Conservation (phyloP, 2,329 filamentous ascomycete genomes). For the Penicillium corylophilum region DNA sequence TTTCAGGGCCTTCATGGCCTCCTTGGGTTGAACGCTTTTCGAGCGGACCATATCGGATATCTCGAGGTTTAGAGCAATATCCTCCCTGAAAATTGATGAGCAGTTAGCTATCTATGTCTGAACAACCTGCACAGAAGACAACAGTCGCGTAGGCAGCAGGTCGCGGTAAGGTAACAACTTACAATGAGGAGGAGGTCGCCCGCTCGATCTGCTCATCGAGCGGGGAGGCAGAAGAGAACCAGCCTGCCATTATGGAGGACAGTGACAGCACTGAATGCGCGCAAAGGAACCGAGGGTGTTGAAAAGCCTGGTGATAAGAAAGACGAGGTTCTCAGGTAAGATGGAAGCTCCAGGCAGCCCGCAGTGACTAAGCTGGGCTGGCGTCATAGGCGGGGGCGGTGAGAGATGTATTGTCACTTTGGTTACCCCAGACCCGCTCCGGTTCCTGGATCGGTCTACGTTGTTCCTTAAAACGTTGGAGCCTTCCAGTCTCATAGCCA, state of each 20-base stretch:
- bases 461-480: slow-evolving; percentile 6
- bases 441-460: slow-evolving; percentile 16
- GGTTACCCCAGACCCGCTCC: slow-evolving; percentile 23
- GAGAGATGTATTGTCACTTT: slow-evolving; percentile 23
- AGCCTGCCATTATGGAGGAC: slow-evolving; percentile 77
- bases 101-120: not conserved
- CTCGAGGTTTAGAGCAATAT: slow-evolving; percentile 95
- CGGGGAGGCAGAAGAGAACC: slow-evolving; percentile 90
- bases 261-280: not conserved
- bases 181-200: slow-evolving; percentile 92
- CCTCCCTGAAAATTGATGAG: slow-evolving; percentile 62
- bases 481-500: slow-evolving; percentile 13
- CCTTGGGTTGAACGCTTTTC: slow-evolving; percentile 94
- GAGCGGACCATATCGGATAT: slow-evolving; percentile 97
- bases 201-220: slow-evolving; percentile 97
- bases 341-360: slow-evolving; percentile 20
- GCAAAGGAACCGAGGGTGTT: slow-evolving; percentile 1
- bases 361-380: slow-evolving; percentile 27
- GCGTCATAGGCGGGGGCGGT: slow-evolving; percentile 40
- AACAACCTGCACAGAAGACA: not conserved
- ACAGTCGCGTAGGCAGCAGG: slow-evolving; percentile 3
- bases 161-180: slow-evolving; percentile 38
- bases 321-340: slow-evolving; percentile 7
- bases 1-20: slow-evolving; percentile 96
- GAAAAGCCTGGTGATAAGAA: slow-evolving; percentile 6